Conservation (phyloP, 768 basidiomycete species). For the Cantharellus anzutake region DNA sequence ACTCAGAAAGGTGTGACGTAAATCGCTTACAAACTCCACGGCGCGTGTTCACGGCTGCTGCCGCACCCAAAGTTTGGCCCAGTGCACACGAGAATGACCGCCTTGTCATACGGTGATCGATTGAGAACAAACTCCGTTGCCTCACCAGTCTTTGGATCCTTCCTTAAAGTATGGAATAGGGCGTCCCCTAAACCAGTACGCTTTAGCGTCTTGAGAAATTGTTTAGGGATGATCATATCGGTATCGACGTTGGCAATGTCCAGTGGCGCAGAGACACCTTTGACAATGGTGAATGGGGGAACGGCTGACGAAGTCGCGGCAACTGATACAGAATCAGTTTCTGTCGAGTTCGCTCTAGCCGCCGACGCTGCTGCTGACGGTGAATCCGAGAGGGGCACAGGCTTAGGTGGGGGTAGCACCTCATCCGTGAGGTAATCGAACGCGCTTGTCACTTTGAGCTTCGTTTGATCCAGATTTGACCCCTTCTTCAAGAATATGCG, state of each 20-base stretch:
- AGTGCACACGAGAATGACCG: constrained; percentile 66
- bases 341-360: constrained; percentile 19
- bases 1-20: not conserved
- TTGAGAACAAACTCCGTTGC: constrained; percentile 78
- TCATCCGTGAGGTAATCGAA: constrained; percentile 64
- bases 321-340: constrained; percentile 19
- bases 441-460: constrained; percentile 47
- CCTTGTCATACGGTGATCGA: constrained; percentile 50
- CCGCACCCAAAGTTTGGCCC: constrained; percentile 86
- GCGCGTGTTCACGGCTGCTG: constrained; percentile 79
- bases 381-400: constrained; percentile 12
- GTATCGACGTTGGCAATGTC: constrained; percentile 78
- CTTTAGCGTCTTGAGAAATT: constrained; percentile 83
- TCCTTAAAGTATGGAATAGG: constrained; percentile 65
- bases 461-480: constrained; percentile 25
- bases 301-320: constrained; percentile 7
- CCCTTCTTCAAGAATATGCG: constrained; percentile 44
- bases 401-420: constrained; percentile 34
- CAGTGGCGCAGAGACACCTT: constrained; percentile 63
- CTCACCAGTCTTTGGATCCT: constrained; percentile 56
- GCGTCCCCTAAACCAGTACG: constrained; percentile 72
- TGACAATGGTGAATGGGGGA: constrained; percentile 47
- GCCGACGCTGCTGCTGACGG: constrained; percentile 12
- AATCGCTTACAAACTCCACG: constrained; percentile 56
- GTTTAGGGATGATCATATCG: constrained; percentile 88